Conservation (phyloP, 2,329 filamentous ascomycete species). For the Ophiostoma quercus region DNA sequence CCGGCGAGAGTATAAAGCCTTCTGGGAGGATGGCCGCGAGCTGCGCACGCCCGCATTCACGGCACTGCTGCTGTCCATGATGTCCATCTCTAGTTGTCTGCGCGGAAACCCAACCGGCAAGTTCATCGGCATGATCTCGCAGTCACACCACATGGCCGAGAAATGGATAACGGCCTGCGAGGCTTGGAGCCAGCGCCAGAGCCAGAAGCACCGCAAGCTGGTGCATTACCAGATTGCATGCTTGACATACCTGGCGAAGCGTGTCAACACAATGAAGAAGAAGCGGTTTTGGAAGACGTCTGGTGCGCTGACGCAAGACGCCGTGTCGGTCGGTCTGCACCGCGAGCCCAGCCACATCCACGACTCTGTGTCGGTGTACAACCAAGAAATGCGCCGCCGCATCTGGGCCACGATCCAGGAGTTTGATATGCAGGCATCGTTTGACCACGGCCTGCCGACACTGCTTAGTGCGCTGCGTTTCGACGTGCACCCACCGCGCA, state of each 20-base stretch:
- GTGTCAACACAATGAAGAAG: conserved; percentile 58
- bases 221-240: conserved; percentile 58
- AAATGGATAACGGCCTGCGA: conserved; percentile 54
- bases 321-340: conserved; percentile 55
- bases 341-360: conserved; percentile 53
- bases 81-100: conserved; percentile 55
- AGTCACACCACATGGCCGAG: conserved; percentile 50
- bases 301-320: conserved; percentile 52
- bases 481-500: conserved; percentile 51
- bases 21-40: conserved; percentile 44
- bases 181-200: conserved; percentile 50
- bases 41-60: conserved; percentile 51
- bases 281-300: conserved; percentile 58
- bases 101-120: conserved; percentile 48
- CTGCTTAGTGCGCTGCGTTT: conserved; percentile 53
- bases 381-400: conserved; percentile 57
- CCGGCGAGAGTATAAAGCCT: conserved; percentile 50
- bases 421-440: conserved; percentile 58
- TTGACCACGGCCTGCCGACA: conserved; percentile 56
- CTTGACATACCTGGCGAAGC: conserved; percentile 55
- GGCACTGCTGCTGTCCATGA: conserved; percentile 54
- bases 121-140: conserved; percentile 55
- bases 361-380: conserved; percentile 52
- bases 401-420: conserved; percentile 59
- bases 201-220: conserved; percentile 56